A percentile compares a stretch with the other conserved stretches of the same genome.
These are phyloP conservation scores for Aspergillus ellipticus DNA, from an alignment of 495 filamentous ascomycete species.

Conservation along the genomic window DNA sequence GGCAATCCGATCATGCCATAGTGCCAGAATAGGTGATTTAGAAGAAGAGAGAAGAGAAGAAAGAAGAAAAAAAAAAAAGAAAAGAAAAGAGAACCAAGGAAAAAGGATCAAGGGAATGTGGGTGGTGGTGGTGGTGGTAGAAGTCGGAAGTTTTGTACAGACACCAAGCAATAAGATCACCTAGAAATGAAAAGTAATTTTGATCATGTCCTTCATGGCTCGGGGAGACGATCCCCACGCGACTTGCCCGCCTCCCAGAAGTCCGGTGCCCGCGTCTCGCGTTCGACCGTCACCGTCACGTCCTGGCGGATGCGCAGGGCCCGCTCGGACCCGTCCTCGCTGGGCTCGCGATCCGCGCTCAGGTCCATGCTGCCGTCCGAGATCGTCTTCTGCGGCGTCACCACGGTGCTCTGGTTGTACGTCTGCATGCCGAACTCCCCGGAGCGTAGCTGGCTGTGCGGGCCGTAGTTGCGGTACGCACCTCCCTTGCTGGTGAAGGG, in stretches of 20 bases:
- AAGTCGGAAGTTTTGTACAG: not conserved
- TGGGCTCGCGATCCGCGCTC: slow-evolving; percentile 31
- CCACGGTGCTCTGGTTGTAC: slow-evolving; percentile 27
- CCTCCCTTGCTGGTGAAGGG: slow-evolving; percentile 37
- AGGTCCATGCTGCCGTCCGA: slow-evolving; percentile 30
- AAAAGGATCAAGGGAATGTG: not conserved
- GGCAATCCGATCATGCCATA: not conserved
- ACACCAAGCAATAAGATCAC: not conserved
- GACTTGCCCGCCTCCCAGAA: slow-evolving; percentile 16
- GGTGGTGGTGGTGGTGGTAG: too few relatives aligned
- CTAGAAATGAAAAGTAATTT: not conserved
- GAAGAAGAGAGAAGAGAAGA: not conserved
- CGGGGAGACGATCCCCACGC: not conserved
- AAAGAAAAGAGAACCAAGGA: not conserved
- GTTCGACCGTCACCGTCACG: slow-evolving; percentile 44
- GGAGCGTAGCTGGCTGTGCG: slow-evolving; percentile 29
- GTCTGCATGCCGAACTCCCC: slow-evolving; percentile 35
- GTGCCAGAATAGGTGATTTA: too few relatives aligned
- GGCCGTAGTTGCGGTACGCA: slow-evolving; percentile 30
- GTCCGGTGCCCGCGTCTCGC: slow-evolving; percentile 26
- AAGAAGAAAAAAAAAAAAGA: not conserved
- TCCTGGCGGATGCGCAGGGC: slow-evolving; percentile 45
- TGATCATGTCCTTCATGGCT: slow-evolving; percentile 17
- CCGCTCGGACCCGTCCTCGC: slow-evolving; percentile 40
- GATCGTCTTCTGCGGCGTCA: slow-evolving; percentile 29